Evolutionary conservation across 2,329 filamentous ascomycete genomes (phyloP), one percentile per base, ranked within the genome.

Genomic region (Didymella sp.): DNA sequence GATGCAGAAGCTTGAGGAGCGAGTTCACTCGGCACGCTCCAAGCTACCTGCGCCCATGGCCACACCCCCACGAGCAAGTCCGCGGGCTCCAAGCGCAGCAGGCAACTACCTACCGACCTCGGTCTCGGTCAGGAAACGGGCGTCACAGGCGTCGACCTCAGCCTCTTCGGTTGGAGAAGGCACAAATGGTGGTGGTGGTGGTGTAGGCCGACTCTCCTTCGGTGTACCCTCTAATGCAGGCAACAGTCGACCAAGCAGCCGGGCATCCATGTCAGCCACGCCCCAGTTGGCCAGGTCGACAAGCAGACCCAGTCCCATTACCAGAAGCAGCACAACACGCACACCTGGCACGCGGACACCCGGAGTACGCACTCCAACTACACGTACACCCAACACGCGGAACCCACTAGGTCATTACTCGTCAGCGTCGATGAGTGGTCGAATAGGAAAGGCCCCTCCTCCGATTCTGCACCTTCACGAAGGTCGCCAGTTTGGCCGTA

Each of bases 1-100:
- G 78, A 97, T 98, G 92, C 92, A 97, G 77, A 91, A 92, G 65
- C 87, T 99, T 59, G 95, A 98, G 76, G 91, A 95, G 61, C 87
- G 95, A 41, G 94, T 99, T 9, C 92, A 98, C 59, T 92, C 89
- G 22, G 95, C 89, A 17, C 88, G 92, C 66, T 97, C 94, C 35
- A 96, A 95, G 77, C 85, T 99, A 19, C 95, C 95, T 2, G 91
- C 89, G 1, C 91, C 93, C 2, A 83, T 86, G 7, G 84, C 82
- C 51, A 95, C 90, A 0, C 92, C 93, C 4, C 92, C 93, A 17
- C 87, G 89, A 44, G 84, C 85, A 4, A 96, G 92, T n/a, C 92
- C 93, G 21, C 85, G 91, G 45, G 81, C 78, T 56, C 79, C 78
- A 45, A 84, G 81, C 46, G 77, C 81, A 7, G 64, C 81, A 19